phyloP scores from a whole-genome alignment of 1,139 yeast genomes.

The Debaryomycetaceae sp. region DNA sequence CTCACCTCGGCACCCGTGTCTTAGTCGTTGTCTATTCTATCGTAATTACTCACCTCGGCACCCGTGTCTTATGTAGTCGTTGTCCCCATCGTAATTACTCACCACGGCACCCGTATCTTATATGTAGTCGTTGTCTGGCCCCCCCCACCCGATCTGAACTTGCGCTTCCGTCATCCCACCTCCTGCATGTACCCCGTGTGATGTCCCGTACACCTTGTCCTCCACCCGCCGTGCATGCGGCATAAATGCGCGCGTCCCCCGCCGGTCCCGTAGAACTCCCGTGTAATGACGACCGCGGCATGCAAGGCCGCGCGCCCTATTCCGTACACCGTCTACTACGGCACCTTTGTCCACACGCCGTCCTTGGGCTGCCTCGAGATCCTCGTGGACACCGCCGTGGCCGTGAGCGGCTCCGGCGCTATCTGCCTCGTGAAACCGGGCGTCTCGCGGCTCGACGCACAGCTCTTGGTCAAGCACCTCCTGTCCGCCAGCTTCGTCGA shows the following conservation, averaged over 20 bases:
- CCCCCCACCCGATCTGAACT: too few relatives aligned
- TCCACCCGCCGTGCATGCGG: too few relatives aligned
- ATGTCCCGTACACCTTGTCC: too few relatives aligned
- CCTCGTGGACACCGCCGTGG: conserved; percentile 19
- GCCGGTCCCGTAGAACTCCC: neutral
- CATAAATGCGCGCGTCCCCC: neutral
- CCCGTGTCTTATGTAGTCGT: too few relatives aligned
- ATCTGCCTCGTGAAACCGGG: conserved; percentile 20
- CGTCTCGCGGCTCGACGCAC: conserved; percentile 1
- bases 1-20: too few relatives aligned
- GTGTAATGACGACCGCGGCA: neutral
- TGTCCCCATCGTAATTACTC: too few relatives aligned
- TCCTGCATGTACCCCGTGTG: too few relatives aligned
- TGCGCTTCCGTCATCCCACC: too few relatives aligned
- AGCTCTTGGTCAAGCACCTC: neutral
- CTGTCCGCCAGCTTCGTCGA: conserved; percentile 2
- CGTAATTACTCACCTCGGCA: too few relatives aligned
- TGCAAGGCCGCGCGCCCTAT: conserved; percentile 11
- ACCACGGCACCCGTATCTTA: too few relatives aligned
- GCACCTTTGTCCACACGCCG: conserved; percentile 31
- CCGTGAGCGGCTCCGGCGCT: conserved; percentile 19
- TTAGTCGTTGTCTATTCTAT: too few relatives aligned
- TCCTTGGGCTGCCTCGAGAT: conserved; percentile 16
- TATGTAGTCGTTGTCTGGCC: too few relatives aligned
- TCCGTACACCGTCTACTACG: conserved; percentile 22